Conservation (phyloP, 2,329 filamentous ascomycete species). For the Pseudogymnoascus sp. region DNA sequence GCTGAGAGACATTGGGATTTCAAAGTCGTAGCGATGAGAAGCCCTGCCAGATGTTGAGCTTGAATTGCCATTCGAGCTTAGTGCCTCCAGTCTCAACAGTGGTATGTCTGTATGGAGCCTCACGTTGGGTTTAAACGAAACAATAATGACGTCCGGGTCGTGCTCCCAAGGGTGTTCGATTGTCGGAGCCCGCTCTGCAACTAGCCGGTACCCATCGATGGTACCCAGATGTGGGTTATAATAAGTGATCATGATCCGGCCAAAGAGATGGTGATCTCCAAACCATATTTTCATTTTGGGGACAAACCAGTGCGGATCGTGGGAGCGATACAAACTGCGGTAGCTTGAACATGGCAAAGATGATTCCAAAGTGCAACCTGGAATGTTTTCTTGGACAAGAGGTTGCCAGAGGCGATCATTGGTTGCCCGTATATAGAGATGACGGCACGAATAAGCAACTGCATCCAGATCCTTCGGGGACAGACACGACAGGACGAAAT, state of each 20-base stretch:
- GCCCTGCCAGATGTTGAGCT: constrained; percentile 16
- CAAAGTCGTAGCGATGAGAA: constrained; percentile 35
- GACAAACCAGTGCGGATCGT: constrained; percentile 80
- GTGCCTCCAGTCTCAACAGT: constrained; percentile 47
- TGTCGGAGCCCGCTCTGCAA: constrained; percentile 53
- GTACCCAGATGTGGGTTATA: constrained; percentile 66
- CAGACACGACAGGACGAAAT: constrained; percentile 61
- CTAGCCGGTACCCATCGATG: constrained; percentile 72
- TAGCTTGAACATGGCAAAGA: constrained; percentile 56
- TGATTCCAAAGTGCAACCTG: constrained; percentile 42
- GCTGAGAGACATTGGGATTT: constrained; percentile 45
- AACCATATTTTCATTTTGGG: constrained; percentile 79
- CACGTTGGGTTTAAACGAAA: constrained; percentile 63
- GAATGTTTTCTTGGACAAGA: constrained; percentile 61
- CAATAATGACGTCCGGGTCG: constrained; percentile 58
- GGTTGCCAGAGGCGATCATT: constrained; percentile 66
- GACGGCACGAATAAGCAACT: constrained; percentile 53
- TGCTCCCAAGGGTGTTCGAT: constrained; percentile 56
- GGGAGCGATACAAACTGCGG: constrained; percentile 62
- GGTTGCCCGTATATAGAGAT: constrained; percentile 49
- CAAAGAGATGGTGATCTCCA: constrained; percentile 62
- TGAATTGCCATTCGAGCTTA: constrained; percentile 12
- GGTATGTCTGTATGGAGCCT: constrained; percentile 68
- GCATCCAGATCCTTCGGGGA: constrained; percentile 54
- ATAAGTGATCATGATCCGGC: constrained; percentile 66